Base-by-base conservation (phyloP, 352 stramenopile species). In the Globisporangium orthogonon region DNA sequence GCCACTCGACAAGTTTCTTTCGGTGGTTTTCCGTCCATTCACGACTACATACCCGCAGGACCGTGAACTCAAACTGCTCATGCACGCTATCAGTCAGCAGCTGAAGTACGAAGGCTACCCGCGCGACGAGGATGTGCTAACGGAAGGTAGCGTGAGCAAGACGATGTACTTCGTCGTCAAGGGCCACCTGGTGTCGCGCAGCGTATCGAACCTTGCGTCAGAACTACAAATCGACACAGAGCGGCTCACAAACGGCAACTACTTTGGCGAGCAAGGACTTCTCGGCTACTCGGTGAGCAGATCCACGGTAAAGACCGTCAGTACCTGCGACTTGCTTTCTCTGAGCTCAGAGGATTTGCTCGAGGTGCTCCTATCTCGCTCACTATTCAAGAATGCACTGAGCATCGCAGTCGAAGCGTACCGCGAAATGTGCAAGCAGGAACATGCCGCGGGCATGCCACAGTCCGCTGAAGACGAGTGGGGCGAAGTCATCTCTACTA, bases 91-190 rank as follows among this genome's bases (percentile, higher is more conserved):
- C 37, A 43, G 7, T 11, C 62, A 77, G 31, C 58, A 76, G 5
- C 64, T 89, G n/a, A 68, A 67, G 17, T 87, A 84, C 44, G 70
- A 87, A 53, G 65, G 74, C 7, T 89, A 85, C 48, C 76, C 79
- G 17, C 73, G 76, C 15, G 76, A 83, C 48, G 79, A 89, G 35
- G 74, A 57, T 11, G 73, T 87, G n/a, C 56, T 87, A 9, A 54
- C 73, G 13, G 78, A 89, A 69, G 78, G 78, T 5, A 81, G 65
- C 28, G 76, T 89, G 41, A 65, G 69, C 3, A 83, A 77, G 29
- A 67, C 77, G n/a, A 86, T 87, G 76, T 89, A 82, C 60, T 87
- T 89, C 48, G 74, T 89, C 13, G 69, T 84, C 6, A 74, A 77
- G 48, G 78, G 78, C 3, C 35, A 73, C 29, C 56, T 89, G 43